Conservation (phyloP, 169 alveolate genomes). For the Eimeria mitis region DNA sequence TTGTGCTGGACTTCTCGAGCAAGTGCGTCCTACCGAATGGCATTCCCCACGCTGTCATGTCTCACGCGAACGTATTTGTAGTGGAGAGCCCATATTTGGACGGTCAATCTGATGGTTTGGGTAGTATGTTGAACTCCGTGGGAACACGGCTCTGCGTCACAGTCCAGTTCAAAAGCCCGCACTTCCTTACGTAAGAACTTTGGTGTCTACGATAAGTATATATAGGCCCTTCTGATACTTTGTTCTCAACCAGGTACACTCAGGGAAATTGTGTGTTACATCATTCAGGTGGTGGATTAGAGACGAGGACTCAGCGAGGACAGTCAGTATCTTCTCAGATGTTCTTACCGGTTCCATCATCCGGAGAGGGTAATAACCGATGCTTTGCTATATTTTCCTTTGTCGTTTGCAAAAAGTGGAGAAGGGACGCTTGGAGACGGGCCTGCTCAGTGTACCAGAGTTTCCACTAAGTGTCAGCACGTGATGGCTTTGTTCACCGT, state of each 20-base stretch:
- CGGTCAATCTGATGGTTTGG: neutral
- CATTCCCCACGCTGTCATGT: neutral
- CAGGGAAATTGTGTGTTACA: neutral
- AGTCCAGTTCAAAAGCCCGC: neutral
- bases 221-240: neutral
- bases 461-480: neutral
- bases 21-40: neutral
- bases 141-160: neutral
- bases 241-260: neutral
- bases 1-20: neutral
- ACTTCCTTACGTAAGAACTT: neutral
- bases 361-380: conserved; percentile 24
- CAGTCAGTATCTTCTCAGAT: conserved; percentile 45
- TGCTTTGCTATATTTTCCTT: neutral
- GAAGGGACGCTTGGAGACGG: neutral
- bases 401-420: neutral
- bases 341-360: conserved; percentile 52
- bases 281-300: neutral
- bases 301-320: conserved; percentile 27
- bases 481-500: neutral
- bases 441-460: neutral
- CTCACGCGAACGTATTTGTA: neutral
- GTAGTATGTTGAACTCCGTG: neutral
- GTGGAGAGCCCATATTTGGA: neutral
- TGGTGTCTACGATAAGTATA: neutral